Base-by-base conservation (phyloP, 1,284 basidiomycete species). In the Mycosarcoma maydis region DNA sequence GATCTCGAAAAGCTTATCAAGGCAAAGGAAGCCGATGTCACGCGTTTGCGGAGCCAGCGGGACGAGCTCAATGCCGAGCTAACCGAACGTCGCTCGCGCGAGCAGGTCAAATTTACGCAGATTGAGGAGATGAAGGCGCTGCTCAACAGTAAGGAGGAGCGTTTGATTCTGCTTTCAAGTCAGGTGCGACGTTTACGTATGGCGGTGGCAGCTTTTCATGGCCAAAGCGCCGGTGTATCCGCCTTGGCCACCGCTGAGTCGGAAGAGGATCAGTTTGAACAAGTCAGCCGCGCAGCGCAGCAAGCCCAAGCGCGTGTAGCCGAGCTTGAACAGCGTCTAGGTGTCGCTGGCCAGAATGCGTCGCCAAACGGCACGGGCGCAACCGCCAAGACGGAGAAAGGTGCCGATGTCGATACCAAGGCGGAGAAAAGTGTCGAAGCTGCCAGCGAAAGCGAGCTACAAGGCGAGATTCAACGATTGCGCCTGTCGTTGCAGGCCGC, bases 151-250 rank as follows among this genome's bases (percentile, higher is more conserved):
- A 78, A 79, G 43, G 78, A 92, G 87, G 90, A 91, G 70, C 89
- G 93, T 22, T 89, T 97, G 44, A 83, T 83, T 6, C 87, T 88
- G 20, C 82, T 97, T 34, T 83, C 87, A 53, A 90, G 89, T 2
- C 92, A 98, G 82, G 85, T 92, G 16, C 86, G 85, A 41, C 86
- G 94, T 27, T 84, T 91, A 61, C 92, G 90, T 78, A 86, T 90
- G 42, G 87, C 88, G 33, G 84, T 95, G 7, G 92, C 91, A 14
- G 91, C 92, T 0, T 84, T 88, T 36, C 85, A 86, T 3, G 88
- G 90, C 6, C 87, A 91, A 29, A 86, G 88, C 61, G 89, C 91
- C 45, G 84, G 92, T 41, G 86, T 94, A 75, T 83, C 85, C 3
- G 91, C 91, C 77, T 85, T 94, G 67, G 84, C 88, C 68, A 84